These are phyloP conservation scores for Mesostigma viride DNA, from an alignment of 139 green algal species.

Conservation along the genomic window DNA sequence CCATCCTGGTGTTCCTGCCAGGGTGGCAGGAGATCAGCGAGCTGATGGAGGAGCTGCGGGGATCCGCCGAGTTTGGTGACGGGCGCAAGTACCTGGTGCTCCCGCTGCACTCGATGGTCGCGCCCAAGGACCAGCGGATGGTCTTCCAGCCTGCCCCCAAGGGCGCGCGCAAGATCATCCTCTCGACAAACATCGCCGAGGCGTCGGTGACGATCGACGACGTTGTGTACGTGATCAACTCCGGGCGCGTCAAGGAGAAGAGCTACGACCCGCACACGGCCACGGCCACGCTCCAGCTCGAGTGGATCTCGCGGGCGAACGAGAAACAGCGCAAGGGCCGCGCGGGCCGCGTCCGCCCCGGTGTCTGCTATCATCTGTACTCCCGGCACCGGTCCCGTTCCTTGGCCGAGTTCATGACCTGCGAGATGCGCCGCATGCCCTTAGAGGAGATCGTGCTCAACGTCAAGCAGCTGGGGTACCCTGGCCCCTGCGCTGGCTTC, in stretches of 20 bases:
- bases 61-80: conserved; percentile 23
- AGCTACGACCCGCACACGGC: conserved; percentile 66
- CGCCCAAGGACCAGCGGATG: conserved; percentile 43
- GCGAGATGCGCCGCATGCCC: conserved; percentile 40
- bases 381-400: conserved; percentile 36
- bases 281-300: conserved; percentile 55
- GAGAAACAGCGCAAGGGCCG: conserved; percentile 60
- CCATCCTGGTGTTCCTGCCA: conserved; percentile 69
- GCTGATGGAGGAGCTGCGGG: conserved; percentile 50
- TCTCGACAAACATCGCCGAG: conserved; percentile 77
- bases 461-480: conserved; percentile 24
- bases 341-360: conserved; percentile 58
- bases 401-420: conserved; percentile 56
- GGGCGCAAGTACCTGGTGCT: conserved; percentile 36
- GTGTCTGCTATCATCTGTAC: conserved; percentile 73
- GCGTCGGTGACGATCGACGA: conserved; percentile 76
- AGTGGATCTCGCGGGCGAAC: conserved; percentile 43
- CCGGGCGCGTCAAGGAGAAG: conserved; percentile 66
- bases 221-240: conserved; percentile 68
- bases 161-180: conserved; percentile 61
- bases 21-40: conserved; percentile 74
- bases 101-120: conserved; percentile 64
- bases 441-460: conserved; percentile 40
- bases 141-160: conserved; percentile 42
- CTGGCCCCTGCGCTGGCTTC: conserved; percentile 14